Conservation (phyloP, 106 monocot genomes). For the Dactylorhiza incarnata region DNA sequence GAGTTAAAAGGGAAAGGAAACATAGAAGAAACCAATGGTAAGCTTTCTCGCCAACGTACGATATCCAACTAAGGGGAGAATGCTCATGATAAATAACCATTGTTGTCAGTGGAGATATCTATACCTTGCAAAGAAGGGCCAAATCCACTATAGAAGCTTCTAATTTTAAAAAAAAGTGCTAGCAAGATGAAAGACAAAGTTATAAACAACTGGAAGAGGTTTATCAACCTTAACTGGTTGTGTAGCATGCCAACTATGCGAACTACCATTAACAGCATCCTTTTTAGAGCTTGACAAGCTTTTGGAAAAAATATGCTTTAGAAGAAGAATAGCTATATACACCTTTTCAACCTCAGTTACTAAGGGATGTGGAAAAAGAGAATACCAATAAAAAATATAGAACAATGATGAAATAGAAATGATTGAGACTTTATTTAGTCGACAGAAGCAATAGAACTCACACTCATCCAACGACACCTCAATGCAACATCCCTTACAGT, state of each 20-base stretch:
- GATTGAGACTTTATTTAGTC: neutral
- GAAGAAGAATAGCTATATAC: neutral
- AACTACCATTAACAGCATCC: neutral
- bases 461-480: constrained; percentile 71
- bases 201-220: neutral
- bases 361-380: no score
- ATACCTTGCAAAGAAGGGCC: no score
- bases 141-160: no score
- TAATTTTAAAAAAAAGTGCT: neutral
- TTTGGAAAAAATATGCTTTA: neutral
- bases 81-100: no score
- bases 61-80: no score
- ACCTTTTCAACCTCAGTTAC: no score
- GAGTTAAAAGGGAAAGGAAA: no score
- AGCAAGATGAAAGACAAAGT: neutral
- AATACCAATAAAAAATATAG: no score
- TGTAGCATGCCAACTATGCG: neutral
- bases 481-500: constrained; percentile 75
- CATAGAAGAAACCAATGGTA: no score
- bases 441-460: constrained; percentile 24
- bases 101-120: no score
- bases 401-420: neutral
- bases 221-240: neutral
- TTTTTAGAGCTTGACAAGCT: neutral
- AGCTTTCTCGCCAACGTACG: no score